A percentile compares a stretch with the other conserved stretches of the same genome.
phyloP scores from a whole-genome alignment of 495 filamentous ascomycete genomes.

The Copromyces sp. region DNA sequence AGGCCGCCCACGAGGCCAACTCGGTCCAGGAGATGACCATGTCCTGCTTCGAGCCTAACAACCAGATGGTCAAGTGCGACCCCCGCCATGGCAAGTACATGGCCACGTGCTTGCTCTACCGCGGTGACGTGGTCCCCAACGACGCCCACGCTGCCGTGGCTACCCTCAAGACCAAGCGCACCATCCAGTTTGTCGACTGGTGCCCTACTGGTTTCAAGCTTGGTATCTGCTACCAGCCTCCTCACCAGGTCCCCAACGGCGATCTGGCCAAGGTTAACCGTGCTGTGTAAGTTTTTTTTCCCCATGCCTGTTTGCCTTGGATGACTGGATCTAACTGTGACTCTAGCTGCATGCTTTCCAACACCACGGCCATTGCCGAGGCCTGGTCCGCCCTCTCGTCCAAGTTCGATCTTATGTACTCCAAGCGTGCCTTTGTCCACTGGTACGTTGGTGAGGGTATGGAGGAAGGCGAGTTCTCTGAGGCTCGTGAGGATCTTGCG shows the following conservation, averaged over 20 bases:
- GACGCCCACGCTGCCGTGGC: conserved; percentile 87
- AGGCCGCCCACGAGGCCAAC: conserved; percentile 92
- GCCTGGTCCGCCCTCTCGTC: conserved; percentile 94
- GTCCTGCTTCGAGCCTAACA: conserved; percentile 73
- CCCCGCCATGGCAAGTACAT: conserved; percentile 99
- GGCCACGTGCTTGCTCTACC: conserved; percentile 96
- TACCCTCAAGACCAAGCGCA: conserved; percentile 94
- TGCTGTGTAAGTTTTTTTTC: conserved; percentile 69
- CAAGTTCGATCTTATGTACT: conserved; percentile 99
- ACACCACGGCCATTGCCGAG: conserved; percentile 98
- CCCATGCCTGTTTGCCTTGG: background rate
- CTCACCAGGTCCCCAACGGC: conserved; percentile 88
- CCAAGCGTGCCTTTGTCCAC: conserved; percentile 98
- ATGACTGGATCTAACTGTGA: conserved; percentile 14
- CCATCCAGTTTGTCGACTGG: conserved; percentile 99
- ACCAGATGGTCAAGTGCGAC: conserved; percentile 99
- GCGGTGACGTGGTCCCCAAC: conserved; percentile 94
- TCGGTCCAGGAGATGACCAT: conserved; percentile 80
- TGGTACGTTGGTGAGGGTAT: conserved; percentile 99
- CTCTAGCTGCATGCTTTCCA: conserved; percentile 90
- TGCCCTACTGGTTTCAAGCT: conserved; percentile 99
- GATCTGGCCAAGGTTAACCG: conserved; percentile 96
- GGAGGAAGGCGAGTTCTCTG: conserved; percentile 99
- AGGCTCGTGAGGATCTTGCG: conserved; percentile 95
- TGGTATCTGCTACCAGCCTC: conserved; percentile 98